Base-by-base conservation (phyloP, 1,139 yeast species). In the Suhomyces yuchorum region DNA sequence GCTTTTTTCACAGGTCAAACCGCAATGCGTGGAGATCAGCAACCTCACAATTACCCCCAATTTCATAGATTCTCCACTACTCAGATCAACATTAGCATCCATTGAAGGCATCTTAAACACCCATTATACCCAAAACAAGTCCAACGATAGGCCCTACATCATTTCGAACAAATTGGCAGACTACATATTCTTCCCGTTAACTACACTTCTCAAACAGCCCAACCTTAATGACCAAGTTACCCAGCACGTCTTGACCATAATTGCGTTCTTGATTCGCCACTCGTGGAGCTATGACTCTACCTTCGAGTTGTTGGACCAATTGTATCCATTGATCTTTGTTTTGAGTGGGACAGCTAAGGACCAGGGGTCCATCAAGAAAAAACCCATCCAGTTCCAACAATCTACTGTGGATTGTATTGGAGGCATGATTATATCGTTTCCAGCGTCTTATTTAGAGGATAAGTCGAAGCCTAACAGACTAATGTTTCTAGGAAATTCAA, bases 171-270 rank as follows among this genome's bases (percentile, higher is more conserved):
- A 65, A 23, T 50, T 75, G 17, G 78, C 77, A 0, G 79, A 75
- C 56, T 75, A 75, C 50, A 58, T 75, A 3, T 75, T 75, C 54
- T 73, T 66, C 47, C 80, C 80, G 1, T 47, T 75, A 14, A 67
- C 78, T 2, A 61, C 58, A 37, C 50, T 73, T 34, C 53, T 75
- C 28, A 69, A 70, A 51, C 68, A 63, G 35, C 57, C 65, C 5
- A 41, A 40, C 5, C 56, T 74, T 20, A 55, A 54, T 22, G 66
- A 60, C 24, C 28, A 51, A 0, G 58, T 63, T 2, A 55, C 59
- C 2, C 53, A 52, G 14, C 58, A 63, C 41, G 52, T 73, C 4
- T 56, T 74, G 24, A 54, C 57, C 4, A 63, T 73, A 7, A 42
- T 74, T 5, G 62, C 63, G 2, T 68, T 67, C 45, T 61, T 75